phyloP scores from a whole-genome alignment of 192 early-diverging fungal genomes.

The Entophlyctis luteolus region DNA sequence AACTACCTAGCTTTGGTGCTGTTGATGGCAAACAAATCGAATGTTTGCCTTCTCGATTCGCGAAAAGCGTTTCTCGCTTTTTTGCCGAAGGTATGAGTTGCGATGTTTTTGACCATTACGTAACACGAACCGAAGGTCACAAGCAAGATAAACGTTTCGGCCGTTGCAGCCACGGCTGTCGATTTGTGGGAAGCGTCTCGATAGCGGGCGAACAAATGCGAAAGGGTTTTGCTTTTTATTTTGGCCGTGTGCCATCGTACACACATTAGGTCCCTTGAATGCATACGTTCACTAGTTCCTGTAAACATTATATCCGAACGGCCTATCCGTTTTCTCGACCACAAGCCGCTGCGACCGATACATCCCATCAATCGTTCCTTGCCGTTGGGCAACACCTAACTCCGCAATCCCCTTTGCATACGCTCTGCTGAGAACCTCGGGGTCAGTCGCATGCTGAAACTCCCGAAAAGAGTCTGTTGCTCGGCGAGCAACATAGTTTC shows the following conservation, averaged over 20 bases:
- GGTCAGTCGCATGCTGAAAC: slow-evolving; percentile 52
- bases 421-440: slow-evolving; percentile 48
- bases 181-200: slow-evolving; percentile 41
- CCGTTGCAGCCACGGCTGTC: slow-evolving; percentile 39
- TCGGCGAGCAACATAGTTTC: slow-evolving; percentile 77
- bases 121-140: not conserved
- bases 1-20: slow-evolving; percentile 37
- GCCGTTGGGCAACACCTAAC: slow-evolving; percentile 70
- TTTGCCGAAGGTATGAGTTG: slow-evolving; percentile 23
- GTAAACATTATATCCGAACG: not conserved
- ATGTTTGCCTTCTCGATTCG: slow-evolving; percentile 21
- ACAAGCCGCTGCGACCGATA: slow-evolving; percentile 69
- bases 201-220: not conserved
- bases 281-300: not conserved
- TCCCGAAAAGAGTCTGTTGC: slow-evolving; percentile 74
- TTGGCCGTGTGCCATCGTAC: not conserved
- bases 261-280: not conserved
- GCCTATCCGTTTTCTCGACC: slow-evolving; percentile 46
- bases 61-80: slow-evolving; percentile 25
- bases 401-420: slow-evolving; percentile 62
- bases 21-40: slow-evolving; percentile 33
- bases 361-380: slow-evolving; percentile 70
- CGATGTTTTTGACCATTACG: not conserved
- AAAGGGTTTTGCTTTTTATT: not conserved
- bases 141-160: slow-evolving; percentile 44